Evolutionary conservation across 345 rosid genomes (phyloP), one percentile per base, ranked within the genome.

Genomic region (Orychophragmus violaceus): DNA sequence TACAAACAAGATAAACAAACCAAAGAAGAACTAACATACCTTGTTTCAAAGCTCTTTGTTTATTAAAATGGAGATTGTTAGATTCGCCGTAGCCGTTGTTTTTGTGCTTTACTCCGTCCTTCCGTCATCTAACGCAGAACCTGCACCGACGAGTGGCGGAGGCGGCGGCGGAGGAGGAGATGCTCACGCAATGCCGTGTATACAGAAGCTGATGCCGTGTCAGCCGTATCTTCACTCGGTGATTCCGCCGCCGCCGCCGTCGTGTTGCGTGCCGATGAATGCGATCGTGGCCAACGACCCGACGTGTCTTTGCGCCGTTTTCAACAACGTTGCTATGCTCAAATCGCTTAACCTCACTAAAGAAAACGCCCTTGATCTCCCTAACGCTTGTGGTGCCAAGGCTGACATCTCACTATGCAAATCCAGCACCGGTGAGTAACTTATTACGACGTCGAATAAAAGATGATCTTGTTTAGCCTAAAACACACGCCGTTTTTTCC

Each of bases 201-300:
- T 84, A 49, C 69, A 74, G 62, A 78, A 78, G 29, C 70, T 89
- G n/a, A 59, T 86, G 35, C 87, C 92, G 3, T 89, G 92, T 76
- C 72, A 84, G 42, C 71, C 81, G 2, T 82, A 63, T 59, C 45
- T 82, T 27, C 72, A 46, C 39, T 59, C 82, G 5, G 3, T 19
- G 9, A 62, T 17, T 32, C 73, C 69, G 1, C 22, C 65, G 3
- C 82, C 85, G 1, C 84, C 90, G 2, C 18, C 67, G 2, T 25
- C 81, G 0, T 89, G 96, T 24, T 89, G 96, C 22, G 0, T 35
- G 23, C 90, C 96, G 0, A 24, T 86, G 64, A 77, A 48, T 33
- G 74, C 77, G 24, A 53, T 80, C 55, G 54, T 86, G 1, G 17
- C 17, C 1, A 30, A 21, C 0, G 81, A 83, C 17, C 6, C 42